A percentile compares a stretch with the other conserved stretches of the same genome.
Evolutionary conservation across 2,329 filamentous ascomycete species (phyloP).

Genomic region (Cephalotrichum gorgonifer): DNA sequence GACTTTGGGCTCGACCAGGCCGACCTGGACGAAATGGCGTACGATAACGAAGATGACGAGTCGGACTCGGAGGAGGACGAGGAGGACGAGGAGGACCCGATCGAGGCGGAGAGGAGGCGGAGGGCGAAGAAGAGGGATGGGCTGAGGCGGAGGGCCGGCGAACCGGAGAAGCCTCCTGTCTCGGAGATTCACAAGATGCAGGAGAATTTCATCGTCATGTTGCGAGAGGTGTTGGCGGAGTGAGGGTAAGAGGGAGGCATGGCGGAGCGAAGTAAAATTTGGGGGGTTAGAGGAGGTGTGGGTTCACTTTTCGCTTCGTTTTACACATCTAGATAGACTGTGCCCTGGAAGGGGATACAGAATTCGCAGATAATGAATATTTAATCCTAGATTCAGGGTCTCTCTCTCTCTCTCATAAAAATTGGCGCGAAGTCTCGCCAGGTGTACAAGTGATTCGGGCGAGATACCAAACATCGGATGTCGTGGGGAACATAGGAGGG

Average conservation of each 20-base stretch:
- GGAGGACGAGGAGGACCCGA: conserved; percentile 75
- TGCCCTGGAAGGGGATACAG: not conserved
- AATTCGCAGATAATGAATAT: not conserved
- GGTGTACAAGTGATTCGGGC: too few relatives aligned
- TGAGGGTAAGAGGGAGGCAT: conserved; percentile 24
- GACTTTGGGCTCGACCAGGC: conserved; percentile 87
- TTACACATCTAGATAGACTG: not conserved
- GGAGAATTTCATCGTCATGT: conserved; percentile 71
- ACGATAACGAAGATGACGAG: conserved; percentile 53
- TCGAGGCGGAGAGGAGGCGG: conserved; percentile 73
- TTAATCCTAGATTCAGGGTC: not conserved
- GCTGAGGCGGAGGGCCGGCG: conserved; percentile 68
- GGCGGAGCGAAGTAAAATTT: not conserved
- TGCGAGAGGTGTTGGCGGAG: conserved; percentile 70
- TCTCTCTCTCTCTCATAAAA: not conserved
- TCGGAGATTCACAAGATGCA: conserved; percentile 69
- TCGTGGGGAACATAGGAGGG: too few relatives aligned
- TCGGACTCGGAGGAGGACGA: conserved; percentile 58
- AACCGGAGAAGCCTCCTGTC: conserved; percentile 73
- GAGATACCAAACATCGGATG: too few relatives aligned
- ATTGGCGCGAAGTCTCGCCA: not conserved
- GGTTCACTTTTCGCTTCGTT: not conserved
- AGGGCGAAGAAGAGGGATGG: conserved; percentile 70
- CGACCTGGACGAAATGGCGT: conserved; percentile 77
- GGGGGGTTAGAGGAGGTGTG: not conserved